These are phyloP conservation scores for Staphylotrichum tortipilum DNA, from an alignment of 495 filamentous ascomycete species.

Conservation along the genomic window DNA sequence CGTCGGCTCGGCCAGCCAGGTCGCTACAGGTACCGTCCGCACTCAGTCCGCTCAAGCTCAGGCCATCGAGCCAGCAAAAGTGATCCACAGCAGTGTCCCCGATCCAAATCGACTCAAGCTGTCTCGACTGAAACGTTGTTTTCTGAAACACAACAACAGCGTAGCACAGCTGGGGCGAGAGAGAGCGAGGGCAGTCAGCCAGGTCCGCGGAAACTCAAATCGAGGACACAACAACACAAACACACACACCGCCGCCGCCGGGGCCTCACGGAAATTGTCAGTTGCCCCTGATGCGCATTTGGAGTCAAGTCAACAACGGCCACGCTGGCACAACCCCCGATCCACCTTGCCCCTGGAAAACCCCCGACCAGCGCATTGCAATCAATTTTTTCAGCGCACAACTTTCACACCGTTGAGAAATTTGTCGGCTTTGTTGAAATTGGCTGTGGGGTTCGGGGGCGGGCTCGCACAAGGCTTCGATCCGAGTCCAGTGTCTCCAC, in stretches of 20 bases:
- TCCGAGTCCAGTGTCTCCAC: constrained; percentile 9
- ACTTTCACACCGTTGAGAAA: constrained; percentile 3
- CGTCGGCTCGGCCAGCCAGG: no score
- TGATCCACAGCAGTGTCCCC: neutral
- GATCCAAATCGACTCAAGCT: neutral
- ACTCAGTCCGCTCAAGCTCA: no score
- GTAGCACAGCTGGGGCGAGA: no score
- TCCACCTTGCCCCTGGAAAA: neutral
- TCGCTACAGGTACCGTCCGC: no score
- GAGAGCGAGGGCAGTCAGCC: no score
- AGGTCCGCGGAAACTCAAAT: constrained; percentile 7
- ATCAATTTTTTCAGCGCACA: constrained; percentile 5
- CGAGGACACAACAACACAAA: neutral
- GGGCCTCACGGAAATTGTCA: constrained; percentile 9
- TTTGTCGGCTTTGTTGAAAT: constrained; percentile 18
- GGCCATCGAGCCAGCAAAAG: no score
- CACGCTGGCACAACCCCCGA: no score
- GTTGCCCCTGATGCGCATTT: neutral
- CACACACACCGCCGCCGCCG: neutral
- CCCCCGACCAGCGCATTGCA: neutral
- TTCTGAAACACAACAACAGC: no score
- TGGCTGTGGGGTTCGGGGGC: constrained; percentile 19
- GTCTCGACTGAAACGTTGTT: constrained; percentile 6
- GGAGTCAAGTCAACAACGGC: neutral
- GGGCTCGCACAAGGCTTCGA: constrained; percentile 22